Base-by-base conservation (phyloP, 1,139 yeast genomes). In the Dujonia santamariae region DNA sequence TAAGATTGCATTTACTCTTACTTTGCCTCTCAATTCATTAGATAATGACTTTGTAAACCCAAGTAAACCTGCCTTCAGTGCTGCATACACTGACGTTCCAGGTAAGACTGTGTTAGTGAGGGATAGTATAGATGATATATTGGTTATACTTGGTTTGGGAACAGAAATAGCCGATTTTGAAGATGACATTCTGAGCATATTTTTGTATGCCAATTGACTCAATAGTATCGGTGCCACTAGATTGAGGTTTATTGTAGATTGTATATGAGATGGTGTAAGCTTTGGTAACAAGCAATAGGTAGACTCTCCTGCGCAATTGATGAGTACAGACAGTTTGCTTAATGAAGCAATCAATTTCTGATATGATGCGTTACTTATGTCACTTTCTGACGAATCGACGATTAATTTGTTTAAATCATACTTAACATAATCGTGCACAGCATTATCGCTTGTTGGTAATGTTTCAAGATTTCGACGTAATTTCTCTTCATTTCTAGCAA, bases 301-400 rank as follows among this genome's bases (percentile, higher is more conserved):
- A 1, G 95, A 68, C 3, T 82, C 50, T 0, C 97, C 97, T 0
- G 96, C 96, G 56, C 92, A 79, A 50, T 88, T 87, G 21, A 88
- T 69, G 21, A 87, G 58, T 1, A 80, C 70, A 23, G 74, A 67
- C 4, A 64, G 51, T 3, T 46, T 51, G 20, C 51, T 32, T 18
- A 64, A 46, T 1, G 48, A 39, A 7, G 44, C 43, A 6, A 36
- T 26, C n/a, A 63, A 32, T 11, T 39, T 29, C 4, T 33, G 32
- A 33, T 37, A 35, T 30, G 9, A 25, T 26, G 36, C 22, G 6
- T 22, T 20, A 30, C 28, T 19, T 14, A 28, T 18, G n/a, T 15
- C 14, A 6, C 22, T 34, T 31, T 25, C 34, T 4, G 30, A 29
- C 7, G 33, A 24, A 16, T 29, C 41, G 7, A 15, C 16, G 21